Conservation (phyloP, 192 early-diverging fungal genomes). For the Geranomyces variabilis region DNA sequence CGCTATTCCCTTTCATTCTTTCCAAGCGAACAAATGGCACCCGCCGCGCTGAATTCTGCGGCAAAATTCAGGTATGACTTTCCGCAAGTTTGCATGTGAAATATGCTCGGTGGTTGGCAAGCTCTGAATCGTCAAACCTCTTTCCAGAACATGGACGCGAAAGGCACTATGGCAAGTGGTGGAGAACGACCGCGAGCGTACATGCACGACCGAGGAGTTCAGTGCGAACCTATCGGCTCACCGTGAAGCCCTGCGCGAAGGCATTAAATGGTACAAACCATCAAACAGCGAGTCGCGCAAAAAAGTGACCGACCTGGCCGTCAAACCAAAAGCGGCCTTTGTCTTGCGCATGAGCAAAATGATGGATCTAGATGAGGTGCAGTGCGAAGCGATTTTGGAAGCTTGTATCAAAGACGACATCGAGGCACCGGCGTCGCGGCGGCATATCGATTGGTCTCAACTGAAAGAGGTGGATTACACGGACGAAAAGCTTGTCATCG, state of each 20-base stretch:
- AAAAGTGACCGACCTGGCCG: constrained; percentile 6
- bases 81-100: too few species aligned
- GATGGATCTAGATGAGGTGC: constrained; percentile 35
- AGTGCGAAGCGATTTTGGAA: constrained; percentile 30
- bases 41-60: too few species aligned
- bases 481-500: constrained; percentile 30
- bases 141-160: constrained; percentile 26
- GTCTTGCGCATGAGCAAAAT: constrained; percentile 34
- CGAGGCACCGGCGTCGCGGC: constrained; percentile 25
- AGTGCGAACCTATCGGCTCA: constrained; percentile 17
- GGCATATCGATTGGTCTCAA: constrained; percentile 34
- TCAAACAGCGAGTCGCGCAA: constrained; percentile 30
- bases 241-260: constrained; percentile 19
- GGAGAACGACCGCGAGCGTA: constrained; percentile 18
- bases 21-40: too few species aligned
- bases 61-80: too few species aligned
- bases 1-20: too few species aligned
- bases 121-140: background rate
- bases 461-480: constrained; percentile 32
- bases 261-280: constrained; percentile 29
- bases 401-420: constrained; percentile 35
- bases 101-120: too few species aligned
- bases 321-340: constrained; percentile 20
- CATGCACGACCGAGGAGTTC: constrained; percentile 17
- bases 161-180: constrained; percentile 31